Conservation (phyloP, 169 alveolate species). For the Plasmodium reichenowi region DNA sequence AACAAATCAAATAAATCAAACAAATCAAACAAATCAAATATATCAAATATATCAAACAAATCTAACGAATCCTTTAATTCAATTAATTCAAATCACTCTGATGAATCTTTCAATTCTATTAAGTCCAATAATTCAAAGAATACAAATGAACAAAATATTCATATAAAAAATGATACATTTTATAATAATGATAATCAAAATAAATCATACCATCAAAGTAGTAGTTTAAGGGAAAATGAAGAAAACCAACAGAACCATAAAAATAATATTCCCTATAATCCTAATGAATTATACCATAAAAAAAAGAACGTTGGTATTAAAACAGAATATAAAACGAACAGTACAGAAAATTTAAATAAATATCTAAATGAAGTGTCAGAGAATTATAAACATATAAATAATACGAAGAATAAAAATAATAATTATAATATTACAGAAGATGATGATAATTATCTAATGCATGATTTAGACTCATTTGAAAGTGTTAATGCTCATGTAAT, state of each 20-base stretch:
- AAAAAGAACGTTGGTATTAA: neutral
- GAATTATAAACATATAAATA: neutral
- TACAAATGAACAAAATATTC: no score
- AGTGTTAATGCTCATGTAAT: conserved; percentile 31
- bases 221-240: neutral
- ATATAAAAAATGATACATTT: no score
- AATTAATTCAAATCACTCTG: no score
- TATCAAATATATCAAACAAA: no score
- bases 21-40: no score
- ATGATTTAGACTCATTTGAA: conserved; percentile 10
- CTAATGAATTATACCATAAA: neutral
- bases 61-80: no score
- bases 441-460: neutral
- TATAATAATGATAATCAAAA: no score
- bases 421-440: conserved; percentile 3
- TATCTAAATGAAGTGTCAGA: neutral
- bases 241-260: neutral
- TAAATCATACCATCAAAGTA: no score
- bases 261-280: neutral
- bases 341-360: neutral
- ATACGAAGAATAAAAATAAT: conserved; percentile 1
- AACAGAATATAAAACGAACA: neutral
- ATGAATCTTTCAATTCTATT: no score
- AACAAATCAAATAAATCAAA: no score
- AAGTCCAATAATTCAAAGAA: no score